A percentile compares a stretch with the other conserved stretches of the same genome.
These are phyloP conservation scores for Musa beccarii DNA, from an alignment of 176 grass and related monocot genomes.

Conservation along the genomic window DNA sequence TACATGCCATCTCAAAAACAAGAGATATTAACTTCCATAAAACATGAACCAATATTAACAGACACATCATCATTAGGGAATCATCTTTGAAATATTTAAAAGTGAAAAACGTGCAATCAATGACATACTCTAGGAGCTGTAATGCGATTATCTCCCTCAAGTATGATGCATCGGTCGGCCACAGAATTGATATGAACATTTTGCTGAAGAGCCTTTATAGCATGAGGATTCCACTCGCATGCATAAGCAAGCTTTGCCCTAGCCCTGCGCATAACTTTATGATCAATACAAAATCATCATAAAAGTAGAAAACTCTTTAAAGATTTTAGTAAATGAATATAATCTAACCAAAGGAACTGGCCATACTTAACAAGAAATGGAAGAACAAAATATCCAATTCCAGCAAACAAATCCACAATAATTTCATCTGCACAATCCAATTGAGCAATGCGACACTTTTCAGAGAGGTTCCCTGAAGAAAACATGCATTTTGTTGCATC, in stretches of 20 bases:
- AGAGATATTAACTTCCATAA: neutral
- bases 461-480: conserved; percentile 89
- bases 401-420: conserved; percentile 83
- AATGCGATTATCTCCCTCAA: conserved; percentile 86
- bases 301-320: neutral
- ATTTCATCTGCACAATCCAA: conserved; percentile 75
- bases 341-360: neutral
- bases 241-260: conserved; percentile 89
- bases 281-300: neutral
- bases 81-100: neutral
- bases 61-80: neutral
- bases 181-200: conserved; percentile 66
- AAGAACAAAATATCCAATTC: conserved; percentile 94
- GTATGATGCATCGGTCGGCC: conserved; percentile 61
- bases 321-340: neutral
- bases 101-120: neutral
- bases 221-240: conserved; percentile 91
- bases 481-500: conserved; percentile 97
- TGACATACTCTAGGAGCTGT: conserved; percentile 69
- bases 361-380: conserved; percentile 93
- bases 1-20: neutral
- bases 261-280: conserved; percentile 42
- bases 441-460: conserved; percentile 76
- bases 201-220: conserved; percentile 57
- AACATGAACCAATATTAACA: neutral